These are phyloP conservation scores for Talaromyces rugulosus DNA, from an alignment of 2,329 filamentous ascomycete genomes.

Conservation along the genomic window DNA sequence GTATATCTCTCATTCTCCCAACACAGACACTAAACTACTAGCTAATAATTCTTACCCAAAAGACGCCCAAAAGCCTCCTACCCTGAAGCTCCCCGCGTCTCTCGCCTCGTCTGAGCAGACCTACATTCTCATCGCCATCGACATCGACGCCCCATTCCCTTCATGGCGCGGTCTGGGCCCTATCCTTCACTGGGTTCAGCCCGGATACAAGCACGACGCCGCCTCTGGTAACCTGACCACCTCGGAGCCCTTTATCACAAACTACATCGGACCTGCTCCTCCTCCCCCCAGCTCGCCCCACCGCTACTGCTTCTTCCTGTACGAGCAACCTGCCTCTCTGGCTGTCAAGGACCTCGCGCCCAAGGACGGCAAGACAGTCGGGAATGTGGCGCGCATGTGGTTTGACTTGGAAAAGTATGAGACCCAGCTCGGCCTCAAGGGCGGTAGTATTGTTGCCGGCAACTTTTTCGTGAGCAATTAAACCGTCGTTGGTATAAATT, in stretches of 20 bases:
- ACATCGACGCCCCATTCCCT: conserved; percentile 47
- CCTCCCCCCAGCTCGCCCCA: conserved; percentile 11
- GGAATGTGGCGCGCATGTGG: conserved; percentile 13
- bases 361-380: conserved; percentile 10
- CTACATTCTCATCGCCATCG: conserved; percentile 42
- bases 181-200: conserved; percentile 47
- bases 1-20: conserved; percentile 15
- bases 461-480: conserved; percentile 13
- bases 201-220: conserved; percentile 26
- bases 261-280: conserved; percentile 12
- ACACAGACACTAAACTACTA: background rate
- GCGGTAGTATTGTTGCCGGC: conserved; percentile 8
- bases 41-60: conserved; percentile 2
- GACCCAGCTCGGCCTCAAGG: conserved; percentile 7
- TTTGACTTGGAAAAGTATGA: conserved; percentile 14
- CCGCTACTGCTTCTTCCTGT: conserved; percentile 13
- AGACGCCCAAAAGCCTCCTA: conserved; percentile 19
- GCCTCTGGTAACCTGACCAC: background rate
- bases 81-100: conserved; percentile 14
- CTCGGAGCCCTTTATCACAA: conserved; percentile 7
- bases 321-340: conserved; percentile 9
- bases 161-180: conserved; percentile 41
- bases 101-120: conserved; percentile 12
- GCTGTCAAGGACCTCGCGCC: conserved; percentile 3
- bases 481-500: background rate